phyloP scores from a whole-genome alignment of 495 filamentous ascomycete genomes.

The Podospora comata region DNA sequence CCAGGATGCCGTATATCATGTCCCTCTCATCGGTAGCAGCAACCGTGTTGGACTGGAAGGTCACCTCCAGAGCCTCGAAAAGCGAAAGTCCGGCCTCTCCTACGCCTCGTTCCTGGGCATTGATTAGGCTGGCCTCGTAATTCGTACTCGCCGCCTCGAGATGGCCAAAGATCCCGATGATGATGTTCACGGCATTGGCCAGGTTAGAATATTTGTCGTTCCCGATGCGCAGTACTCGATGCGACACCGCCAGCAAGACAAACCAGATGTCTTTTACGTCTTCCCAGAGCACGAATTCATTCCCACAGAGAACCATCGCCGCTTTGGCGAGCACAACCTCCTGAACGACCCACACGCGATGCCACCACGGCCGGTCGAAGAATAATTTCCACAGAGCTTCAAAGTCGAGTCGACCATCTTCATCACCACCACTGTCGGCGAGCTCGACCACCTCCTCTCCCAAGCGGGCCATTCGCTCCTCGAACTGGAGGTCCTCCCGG shows the following conservation, averaged over 20 bases:
- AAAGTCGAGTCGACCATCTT: no score
- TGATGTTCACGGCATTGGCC: neutral
- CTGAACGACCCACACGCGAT: constrained; percentile 1
- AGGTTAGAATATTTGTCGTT: neutral
- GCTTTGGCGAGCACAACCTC: neutral
- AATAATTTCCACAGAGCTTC: neutral
- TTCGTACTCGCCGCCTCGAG: constrained; percentile 8
- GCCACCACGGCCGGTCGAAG: neutral
- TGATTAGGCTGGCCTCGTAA: neutral
- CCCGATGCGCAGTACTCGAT: no score
- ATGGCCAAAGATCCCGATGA: constrained; percentile 9
- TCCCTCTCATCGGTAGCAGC: constrained; percentile 20
- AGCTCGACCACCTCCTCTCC: no score
- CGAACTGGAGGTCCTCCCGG: no score
- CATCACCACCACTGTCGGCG: no score
- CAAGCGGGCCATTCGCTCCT: no score
- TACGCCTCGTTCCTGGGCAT: neutral
- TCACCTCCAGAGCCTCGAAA: constrained; percentile 11
- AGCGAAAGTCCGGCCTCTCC: constrained; percentile 7
- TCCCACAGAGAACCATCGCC: neutral
- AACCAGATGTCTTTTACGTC: constrained; percentile 11
- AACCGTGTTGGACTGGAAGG: neutral
- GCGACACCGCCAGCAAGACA: constrained; percentile 15
- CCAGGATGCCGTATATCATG: constrained; percentile 26
- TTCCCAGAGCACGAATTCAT: constrained; percentile 10